Percentiles rank a stretch among this genome's conserved stretches.
These are phyloP conservation scores for Ophioceras dolichostomum DNA, from an alignment of 2,329 filamentous ascomycete species.

Conservation along the genomic window DNA sequence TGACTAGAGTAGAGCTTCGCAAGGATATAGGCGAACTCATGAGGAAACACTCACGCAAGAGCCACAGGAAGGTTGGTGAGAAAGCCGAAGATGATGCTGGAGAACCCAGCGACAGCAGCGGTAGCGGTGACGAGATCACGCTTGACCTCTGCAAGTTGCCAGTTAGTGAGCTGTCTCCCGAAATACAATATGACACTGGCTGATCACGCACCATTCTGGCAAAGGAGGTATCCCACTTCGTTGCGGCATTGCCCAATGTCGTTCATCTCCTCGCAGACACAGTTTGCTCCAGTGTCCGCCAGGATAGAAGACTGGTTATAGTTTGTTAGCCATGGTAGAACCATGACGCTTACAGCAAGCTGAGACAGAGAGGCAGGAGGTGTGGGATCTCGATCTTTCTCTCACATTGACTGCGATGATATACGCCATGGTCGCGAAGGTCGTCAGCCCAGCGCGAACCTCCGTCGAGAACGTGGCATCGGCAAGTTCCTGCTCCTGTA, in stretches of 20 bases:
- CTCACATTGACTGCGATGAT: constrained; percentile 63
- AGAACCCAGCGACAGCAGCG: constrained; percentile 64
- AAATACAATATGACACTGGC: too few species aligned
- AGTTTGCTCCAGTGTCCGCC: constrained; percentile 65
- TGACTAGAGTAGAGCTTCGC: constrained; percentile 3
- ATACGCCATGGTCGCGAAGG: constrained; percentile 73
- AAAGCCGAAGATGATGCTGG: constrained; percentile 66
- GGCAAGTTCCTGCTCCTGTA: constrained; percentile 46
- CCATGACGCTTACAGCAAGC: too few species aligned
- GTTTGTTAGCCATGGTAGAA: too few species aligned
- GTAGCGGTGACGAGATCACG: constrained; percentile 74
- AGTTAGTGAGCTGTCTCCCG: too few species aligned
- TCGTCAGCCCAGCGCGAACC: constrained; percentile 67
- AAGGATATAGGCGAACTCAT: too few species aligned
- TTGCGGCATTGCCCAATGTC: constrained; percentile 34
- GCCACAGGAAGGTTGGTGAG: constrained; percentile 72
- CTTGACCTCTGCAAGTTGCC: constrained; percentile 45
- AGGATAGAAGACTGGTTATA: constrained; percentile 62
- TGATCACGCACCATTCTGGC: not conserved
- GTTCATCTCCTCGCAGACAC: constrained; percentile 42
- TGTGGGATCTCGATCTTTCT: too few species aligned
- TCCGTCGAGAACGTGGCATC: constrained; percentile 65
- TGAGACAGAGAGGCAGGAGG: too few species aligned
- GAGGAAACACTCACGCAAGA: constrained; percentile 49
- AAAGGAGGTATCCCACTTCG: constrained; percentile 1